Percentiles rank a stretch among this genome's conserved stretches.
Evolutionary conservation across 495 filamentous ascomycete species (phyloP).

Genomic region (Hamigera avellanea): DNA sequence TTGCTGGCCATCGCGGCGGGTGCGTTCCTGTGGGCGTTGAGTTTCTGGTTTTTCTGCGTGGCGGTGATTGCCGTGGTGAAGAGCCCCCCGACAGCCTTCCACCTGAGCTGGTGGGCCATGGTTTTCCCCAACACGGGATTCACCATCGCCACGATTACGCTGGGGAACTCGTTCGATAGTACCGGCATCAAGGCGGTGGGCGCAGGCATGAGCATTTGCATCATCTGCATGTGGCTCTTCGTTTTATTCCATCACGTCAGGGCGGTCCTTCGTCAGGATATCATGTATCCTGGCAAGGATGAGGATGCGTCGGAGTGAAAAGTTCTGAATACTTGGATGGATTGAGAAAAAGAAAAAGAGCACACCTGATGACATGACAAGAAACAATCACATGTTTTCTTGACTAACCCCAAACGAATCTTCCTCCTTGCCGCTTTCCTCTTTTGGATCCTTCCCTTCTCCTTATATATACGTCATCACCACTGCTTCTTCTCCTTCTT

Average conservation of each 20-base stretch:
- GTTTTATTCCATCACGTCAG: conserved; percentile 40
- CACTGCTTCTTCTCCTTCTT: too few relatives aligned
- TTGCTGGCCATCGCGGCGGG: conserved; percentile 38
- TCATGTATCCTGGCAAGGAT: conserved; percentile 52
- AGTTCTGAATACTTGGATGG: too few relatives aligned
- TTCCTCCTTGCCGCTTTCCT: too few relatives aligned
- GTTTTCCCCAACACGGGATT: conserved; percentile 39
- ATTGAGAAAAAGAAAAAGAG: too few relatives aligned
- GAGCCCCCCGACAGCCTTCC: conserved; percentile 36
- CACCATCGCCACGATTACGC: conserved; percentile 32
- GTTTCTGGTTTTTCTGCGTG: conserved; percentile 61
- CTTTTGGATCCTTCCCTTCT: too few relatives aligned
- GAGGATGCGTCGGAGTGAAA: too few relatives aligned
- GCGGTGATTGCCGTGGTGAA: conserved; percentile 43
- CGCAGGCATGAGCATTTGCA: conserved; percentile 33
- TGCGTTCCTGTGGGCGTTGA: conserved; percentile 58
- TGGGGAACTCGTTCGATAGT: conserved; percentile 30
- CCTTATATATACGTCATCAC: too few relatives aligned
- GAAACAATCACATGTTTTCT: too few relatives aligned
- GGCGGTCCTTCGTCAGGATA: conserved; percentile 41
- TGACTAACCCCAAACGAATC: too few relatives aligned
- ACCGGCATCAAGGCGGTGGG: conserved; percentile 25
- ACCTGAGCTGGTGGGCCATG: conserved; percentile 40
- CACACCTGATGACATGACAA: too few relatives aligned
- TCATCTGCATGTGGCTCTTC: conserved; percentile 46